A percentile compares a stretch with the other conserved stretches of the same genome.
Evolutionary conservation across 257 asterid species (phyloP).

Genomic region (Asclepias syriaca): DNA sequence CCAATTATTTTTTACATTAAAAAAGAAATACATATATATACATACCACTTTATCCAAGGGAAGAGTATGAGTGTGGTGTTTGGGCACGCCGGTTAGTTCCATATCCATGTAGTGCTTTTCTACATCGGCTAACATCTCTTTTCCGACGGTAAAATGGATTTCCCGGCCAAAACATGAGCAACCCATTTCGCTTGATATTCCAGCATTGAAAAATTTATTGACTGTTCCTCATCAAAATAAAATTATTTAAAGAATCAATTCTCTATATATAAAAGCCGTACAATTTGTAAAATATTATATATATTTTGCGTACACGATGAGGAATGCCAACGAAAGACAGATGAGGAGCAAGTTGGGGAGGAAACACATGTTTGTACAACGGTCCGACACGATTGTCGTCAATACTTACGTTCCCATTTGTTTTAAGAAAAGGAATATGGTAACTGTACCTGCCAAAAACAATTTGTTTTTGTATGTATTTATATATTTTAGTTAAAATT

Average conservation of each 20-base stretch:
- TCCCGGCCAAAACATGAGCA: slow-evolving; percentile 45
- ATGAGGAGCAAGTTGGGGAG: slow-evolving; percentile 52
- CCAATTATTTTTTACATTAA: no score
- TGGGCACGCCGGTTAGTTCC: slow-evolving; percentile 35
- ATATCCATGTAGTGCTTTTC: slow-evolving; percentile 29
- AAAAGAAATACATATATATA: no score
- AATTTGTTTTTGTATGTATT: no score
- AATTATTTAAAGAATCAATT: not conserved
- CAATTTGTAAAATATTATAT: no score
- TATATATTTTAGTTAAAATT: not conserved
- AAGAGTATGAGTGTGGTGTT: slow-evolving; percentile 11
- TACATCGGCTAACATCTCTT: slow-evolving; percentile 46
- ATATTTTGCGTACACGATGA: slow-evolving; percentile 19
- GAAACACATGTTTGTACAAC: slow-evolving; percentile 54
- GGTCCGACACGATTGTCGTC: slow-evolving; percentile 56
- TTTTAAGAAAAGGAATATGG: slow-evolving; percentile 48
- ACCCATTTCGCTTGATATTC: slow-evolving; percentile 67
- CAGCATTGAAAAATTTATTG: slow-evolving; percentile 17
- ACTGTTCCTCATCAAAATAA: slow-evolving; percentile 2
- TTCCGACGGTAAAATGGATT: slow-evolving; percentile 32
- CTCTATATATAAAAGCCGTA: no score
- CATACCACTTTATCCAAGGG: not conserved
- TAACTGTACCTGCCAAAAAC: slow-evolving; percentile 34
- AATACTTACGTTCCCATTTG: slow-evolving; percentile 39
- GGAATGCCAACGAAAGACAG: slow-evolving; percentile 54